Base-by-base conservation (phyloP, 352 stramenopile genomes). In the Globisporangium emineosum region DNA sequence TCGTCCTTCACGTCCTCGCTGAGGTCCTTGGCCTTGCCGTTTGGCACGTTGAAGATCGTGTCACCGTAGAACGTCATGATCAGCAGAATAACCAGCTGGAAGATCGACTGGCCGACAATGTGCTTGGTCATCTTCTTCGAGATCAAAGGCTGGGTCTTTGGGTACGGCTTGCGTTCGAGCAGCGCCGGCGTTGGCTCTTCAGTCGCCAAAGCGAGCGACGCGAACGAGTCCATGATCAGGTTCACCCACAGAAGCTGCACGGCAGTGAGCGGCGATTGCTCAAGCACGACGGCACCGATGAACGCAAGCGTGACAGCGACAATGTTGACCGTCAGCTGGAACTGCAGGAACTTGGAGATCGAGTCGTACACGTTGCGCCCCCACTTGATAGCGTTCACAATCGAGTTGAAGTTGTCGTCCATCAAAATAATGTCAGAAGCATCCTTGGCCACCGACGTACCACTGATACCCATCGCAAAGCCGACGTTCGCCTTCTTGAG, bases 241-340 rank as follows among this genome's bases (percentile, higher is more conserved):
- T 99, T 98, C 21, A 99, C 91, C 96, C 95, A 99, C 17, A 99
- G 77, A 89, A 99, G 97, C 77, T 98, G 96, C 1, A 98, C 91
- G 35, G 94, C 90, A 43, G 91, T 96, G 19, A 99, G 66, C 6
- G 92, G 92, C 30, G 83, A 88, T 56, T 87, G 76, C 29, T 85
- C 67, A 17, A 88, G 59, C 6, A 75, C 58, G 23, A 86, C 72
- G 1, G 91, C 88, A 25, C 87, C 90, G 29, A 98, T 65, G 61
- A 98, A 97, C 13, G 92, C 94, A 21, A 98, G 72, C 40, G 79
- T 85, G 33, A 98, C 81, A 0, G 90, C 96, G 8, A 96, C 88
- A 49, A 98, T 83, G 70, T 98, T 98, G 7, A 98, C 91, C 7
- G 94, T 98, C 52, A 99, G 76, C 73, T 98, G 94, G 63, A 98